Evolutionary conservation across 192 early-diverging fungal species (phyloP).

Genomic region (Chytriomyces hyalinus): DNA sequence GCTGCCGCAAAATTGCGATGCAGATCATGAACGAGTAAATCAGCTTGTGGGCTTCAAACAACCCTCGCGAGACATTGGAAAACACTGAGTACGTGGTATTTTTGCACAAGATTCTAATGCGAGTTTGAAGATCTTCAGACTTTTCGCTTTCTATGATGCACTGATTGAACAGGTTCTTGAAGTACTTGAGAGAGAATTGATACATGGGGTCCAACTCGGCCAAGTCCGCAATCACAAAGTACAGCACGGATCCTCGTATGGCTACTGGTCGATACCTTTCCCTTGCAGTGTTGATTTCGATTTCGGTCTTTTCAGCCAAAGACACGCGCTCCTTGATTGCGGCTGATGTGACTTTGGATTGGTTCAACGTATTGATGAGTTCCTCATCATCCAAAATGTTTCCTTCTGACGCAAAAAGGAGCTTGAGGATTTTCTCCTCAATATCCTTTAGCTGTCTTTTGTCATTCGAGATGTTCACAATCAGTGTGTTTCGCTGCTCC

Average conservation of each 20-base stretch:
- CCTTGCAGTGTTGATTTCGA: constrained; percentile 62
- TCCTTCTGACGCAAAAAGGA: constrained; percentile 67
- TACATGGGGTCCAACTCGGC: constrained; percentile 72
- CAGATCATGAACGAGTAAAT: constrained; percentile 68
- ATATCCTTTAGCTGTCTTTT: constrained; percentile 68
- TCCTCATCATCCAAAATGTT: constrained; percentile 73
- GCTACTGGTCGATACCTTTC: constrained; percentile 67
- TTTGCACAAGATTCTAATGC: constrained; percentile 59
- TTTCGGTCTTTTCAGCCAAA: constrained; percentile 64
- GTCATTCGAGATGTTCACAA: constrained; percentile 64
- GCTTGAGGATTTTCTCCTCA: constrained; percentile 66
- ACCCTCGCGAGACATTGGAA: constrained; percentile 60
- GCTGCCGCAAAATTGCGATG: constrained; percentile 58
- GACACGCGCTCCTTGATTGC: constrained; percentile 63
- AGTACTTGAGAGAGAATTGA: constrained; percentile 70
- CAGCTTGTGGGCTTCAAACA: constrained; percentile 68
- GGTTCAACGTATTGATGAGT: constrained; percentile 66
- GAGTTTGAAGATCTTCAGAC: constrained; percentile 49
- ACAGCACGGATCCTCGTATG: constrained; percentile 64
- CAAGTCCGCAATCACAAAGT: constrained; percentile 67
- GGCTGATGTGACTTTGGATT: constrained; percentile 69
- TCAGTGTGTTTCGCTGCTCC: constrained; percentile 64
- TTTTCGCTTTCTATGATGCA: constrained; percentile 60
- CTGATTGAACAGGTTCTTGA: constrained; percentile 65
- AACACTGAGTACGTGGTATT: constrained; percentile 62